Evolutionary conservation across 2,329 filamentous ascomycete genomes (phyloP).

Genomic region (Epichloe uncinata): DNA sequence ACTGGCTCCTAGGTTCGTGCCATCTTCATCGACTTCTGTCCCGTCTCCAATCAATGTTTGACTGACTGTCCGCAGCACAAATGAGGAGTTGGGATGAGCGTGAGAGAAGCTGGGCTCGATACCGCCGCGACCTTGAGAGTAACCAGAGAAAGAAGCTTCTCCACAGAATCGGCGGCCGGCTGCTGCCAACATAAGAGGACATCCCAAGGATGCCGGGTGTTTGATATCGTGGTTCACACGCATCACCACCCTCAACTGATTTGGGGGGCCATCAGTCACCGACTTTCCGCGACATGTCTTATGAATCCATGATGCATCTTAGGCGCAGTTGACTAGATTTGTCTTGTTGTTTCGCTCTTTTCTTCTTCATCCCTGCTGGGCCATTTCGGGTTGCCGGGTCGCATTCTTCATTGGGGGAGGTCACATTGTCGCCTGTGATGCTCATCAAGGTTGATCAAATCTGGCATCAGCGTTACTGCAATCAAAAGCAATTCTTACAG

Average conservation of each 20-base stretch:
- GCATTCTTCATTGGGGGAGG: not conserved
- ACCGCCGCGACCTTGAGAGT: slow-evolving; percentile 25
- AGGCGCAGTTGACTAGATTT: slow-evolving; percentile 6
- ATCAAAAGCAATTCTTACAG: not conserved
- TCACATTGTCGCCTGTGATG: not conserved
- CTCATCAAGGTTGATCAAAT: not conserved
- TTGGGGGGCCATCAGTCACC: not conserved
- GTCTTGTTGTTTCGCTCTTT: not conserved
- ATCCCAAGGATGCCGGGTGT: not conserved
- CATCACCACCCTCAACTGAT: not conserved
- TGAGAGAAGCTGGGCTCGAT: slow-evolving; percentile 33
- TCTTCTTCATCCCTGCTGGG: not conserved
- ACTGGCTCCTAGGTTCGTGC: slow-evolving; percentile 43
- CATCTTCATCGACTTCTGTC: not conserved
- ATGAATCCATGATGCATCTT: slow-evolving; percentile 6
- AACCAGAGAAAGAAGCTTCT: slow-evolving; percentile 24
- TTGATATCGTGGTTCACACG: not conserved
- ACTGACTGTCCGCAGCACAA: slow-evolving; percentile 26
- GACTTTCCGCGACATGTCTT: not conserved
- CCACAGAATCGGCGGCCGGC: slow-evolving; percentile 25
- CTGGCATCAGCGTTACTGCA: not conserved
- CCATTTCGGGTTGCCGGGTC: not conserved
- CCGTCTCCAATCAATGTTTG: not conserved
- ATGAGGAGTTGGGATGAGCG: slow-evolving; percentile 38
- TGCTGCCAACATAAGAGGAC: slow-evolving; percentile 8